phyloP scores from a whole-genome alignment of 805 yeast species.

The Kuraishia molischiana region DNA sequence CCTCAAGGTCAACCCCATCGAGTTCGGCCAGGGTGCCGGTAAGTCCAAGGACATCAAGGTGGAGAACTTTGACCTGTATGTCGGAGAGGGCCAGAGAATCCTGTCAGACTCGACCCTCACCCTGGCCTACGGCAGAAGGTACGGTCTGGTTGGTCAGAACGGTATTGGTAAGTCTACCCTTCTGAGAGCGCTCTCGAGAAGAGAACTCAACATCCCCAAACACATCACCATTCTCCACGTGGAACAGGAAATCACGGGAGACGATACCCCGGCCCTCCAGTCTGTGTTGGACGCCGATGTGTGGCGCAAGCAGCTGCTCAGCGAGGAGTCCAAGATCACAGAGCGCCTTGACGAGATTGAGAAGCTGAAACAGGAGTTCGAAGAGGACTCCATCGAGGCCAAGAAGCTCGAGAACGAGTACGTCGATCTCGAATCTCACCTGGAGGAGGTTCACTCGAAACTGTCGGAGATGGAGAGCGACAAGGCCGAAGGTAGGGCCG shows the following conservation, averaged over 20 bases:
- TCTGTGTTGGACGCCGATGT: conserved; percentile 99
- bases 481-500: conserved; percentile 96
- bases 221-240: conserved; percentile 95
- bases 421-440: conserved; percentile 70
- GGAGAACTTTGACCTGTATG: conserved; percentile 88
- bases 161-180: conserved; percentile 99
- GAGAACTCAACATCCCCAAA: conserved; percentile 90
- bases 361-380: conserved; percentile 56
- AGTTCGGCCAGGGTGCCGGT: conserved; percentile 83
- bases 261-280: conserved; percentile 82
- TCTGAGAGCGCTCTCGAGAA: conserved; percentile 80
- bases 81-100: conserved; percentile 92
- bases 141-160: conserved; percentile 96
- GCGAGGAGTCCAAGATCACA: conserved; percentile 66
- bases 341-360: conserved; percentile 74
- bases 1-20: conserved; percentile 91
- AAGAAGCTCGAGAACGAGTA: conserved; percentile 83
- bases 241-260: conserved; percentile 95
- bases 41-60: conserved; percentile 94
- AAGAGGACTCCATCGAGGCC: conserved; percentile 64
- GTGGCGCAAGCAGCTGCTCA: conserved; percentile 86
- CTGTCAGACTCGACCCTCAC: conserved; percentile 81
- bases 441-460: conserved; percentile 74
- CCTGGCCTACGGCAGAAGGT: conserved; percentile 85
- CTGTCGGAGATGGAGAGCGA: conserved; percentile 91